Conservation (phyloP, 164 flowering plant species). For the Nymphaea colorata region DNA sequence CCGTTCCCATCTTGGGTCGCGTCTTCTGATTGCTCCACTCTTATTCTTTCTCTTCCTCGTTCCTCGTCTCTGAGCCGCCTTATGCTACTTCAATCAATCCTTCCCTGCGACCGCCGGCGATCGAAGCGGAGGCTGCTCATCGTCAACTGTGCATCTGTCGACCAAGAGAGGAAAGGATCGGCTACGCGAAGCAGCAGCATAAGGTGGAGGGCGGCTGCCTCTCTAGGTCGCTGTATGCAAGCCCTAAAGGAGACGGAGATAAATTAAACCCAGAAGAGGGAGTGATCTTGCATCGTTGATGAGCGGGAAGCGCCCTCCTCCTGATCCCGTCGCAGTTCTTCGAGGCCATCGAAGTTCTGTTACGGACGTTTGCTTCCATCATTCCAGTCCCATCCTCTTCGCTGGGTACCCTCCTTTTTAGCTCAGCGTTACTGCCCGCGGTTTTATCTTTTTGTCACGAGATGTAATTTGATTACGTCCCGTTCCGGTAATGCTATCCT, state of each 20-base stretch:
- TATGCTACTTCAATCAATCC: slow-evolving; percentile 71
- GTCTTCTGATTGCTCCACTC: neutral
- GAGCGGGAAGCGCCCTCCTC: slow-evolving; percentile 31
- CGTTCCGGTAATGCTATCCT: neutral
- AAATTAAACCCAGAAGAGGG: too few species aligned
- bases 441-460: too few species aligned
- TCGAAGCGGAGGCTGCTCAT: slow-evolving; percentile 83
- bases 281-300: neutral
- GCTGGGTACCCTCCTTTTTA: slow-evolving; percentile 33
- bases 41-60: neutral
- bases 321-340: slow-evolving; percentile 75
- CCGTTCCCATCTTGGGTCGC: neutral
- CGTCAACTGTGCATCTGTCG: slow-evolving; percentile 86
- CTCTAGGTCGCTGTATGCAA: too few species aligned
- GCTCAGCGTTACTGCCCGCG: neutral
- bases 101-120: slow-evolving; percentile 69
- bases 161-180: slow-evolving; percentile 77
- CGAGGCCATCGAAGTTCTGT: slow-evolving; percentile 90
- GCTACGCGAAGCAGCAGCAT: slow-evolving; percentile 15
- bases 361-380: slow-evolving; percentile 66
- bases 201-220: too few species aligned
- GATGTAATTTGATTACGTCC: neutral
- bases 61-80: slow-evolving; percentile 32
- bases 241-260: too few species aligned
- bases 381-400: slow-evolving; percentile 38